Base-by-base conservation (phyloP, 202 grass and related monocot species). In the Musa balbisiana region DNA sequence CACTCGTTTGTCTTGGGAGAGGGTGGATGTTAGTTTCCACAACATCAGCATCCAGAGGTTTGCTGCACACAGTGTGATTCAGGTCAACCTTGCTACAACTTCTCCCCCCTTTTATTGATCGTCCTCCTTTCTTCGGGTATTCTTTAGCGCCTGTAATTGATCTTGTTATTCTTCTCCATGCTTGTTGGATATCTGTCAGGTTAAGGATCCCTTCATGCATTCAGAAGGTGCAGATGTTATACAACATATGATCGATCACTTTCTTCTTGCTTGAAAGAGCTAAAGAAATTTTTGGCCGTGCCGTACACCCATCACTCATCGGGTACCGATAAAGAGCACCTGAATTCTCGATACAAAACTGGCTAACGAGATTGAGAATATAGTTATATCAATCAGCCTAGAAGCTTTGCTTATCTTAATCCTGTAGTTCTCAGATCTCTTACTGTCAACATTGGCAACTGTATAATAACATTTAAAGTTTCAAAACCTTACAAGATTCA, bases 11-110 rank as follows among this genome's bases (percentile, higher is more conserved):
- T 92, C 94, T 33, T 98, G 94, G 94, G 91, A 98, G 84, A 98
- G 90, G 77, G 85, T 93, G 52, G 94, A 98, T 78, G 91, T 98
- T 23, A 94, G 94, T 83, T 98, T 98, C 81, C 88, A 92, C 53
- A 93, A 92, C 50, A 93, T 75, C 11, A 86, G 87, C 81, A 89
- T 83, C 84, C 79, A 84, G 81, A 89, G 87, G 89, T 88, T 83
- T 76, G 94, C 90, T n/a, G 88, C 94, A 80, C 94, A 98, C 76
- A 94, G 91, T 56, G 55, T 92, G 75, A 98, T 98, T 85, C 94
- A 98, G 94, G 94, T 94, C 78, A 25, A 26, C 56, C 29, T 79
- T 5, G 20, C 10, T 11, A 23, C 19, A 0, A 16, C 19, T 43
- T 43, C 33, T 43, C 26, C 19, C 1, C 50, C 11, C n/a, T 12